These are phyloP conservation scores for Arabidopsis arenosa DNA, from an alignment of 345 rosid species.

Conservation along the genomic window DNA sequence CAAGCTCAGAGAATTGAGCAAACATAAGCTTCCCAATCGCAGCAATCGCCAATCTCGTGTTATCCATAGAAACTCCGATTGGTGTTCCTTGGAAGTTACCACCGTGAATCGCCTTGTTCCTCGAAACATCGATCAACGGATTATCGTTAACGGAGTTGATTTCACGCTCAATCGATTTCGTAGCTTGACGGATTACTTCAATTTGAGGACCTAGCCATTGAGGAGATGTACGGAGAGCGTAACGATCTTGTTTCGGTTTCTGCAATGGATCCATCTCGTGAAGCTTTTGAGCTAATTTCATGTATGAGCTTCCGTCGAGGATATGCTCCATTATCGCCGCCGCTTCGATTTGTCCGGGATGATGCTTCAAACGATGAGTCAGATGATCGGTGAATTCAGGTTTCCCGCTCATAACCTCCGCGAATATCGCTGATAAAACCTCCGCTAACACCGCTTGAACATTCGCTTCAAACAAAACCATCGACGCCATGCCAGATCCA, in stretches of 20 bases:
- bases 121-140: conserved; percentile 74
- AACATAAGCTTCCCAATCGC: conserved; percentile 85
- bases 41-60: conserved; percentile 67
- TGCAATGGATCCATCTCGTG: conserved; percentile 73
- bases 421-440: conserved; percentile 67
- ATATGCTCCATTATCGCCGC: conserved; percentile 85
- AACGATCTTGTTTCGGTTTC: conserved; percentile 77
- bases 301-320: conserved; percentile 66
- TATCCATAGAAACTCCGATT: conserved; percentile 87
- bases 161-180: conserved; percentile 75
- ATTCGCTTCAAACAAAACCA: conserved; percentile 68
- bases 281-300: conserved; percentile 64
- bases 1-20: conserved; percentile 79
- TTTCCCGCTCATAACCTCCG: conserved; percentile 80
- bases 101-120: conserved; percentile 75
- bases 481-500: conserved; percentile 78
- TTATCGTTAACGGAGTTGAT: conserved; percentile 84
- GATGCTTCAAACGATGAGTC: conserved; percentile 78
- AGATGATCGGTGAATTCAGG: conserved; percentile 79
- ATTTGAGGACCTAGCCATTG: conserved; percentile 88
- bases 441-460: conserved; percentile 54
- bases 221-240: conserved; percentile 78
- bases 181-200: conserved; percentile 68
- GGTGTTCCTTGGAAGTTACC: conserved; percentile 92
- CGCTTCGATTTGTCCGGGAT: conserved; percentile 82